These are phyloP conservation scores for Casuarina cunninghamiana DNA, from an alignment of 306 rosid genomes.

Conservation along the genomic window DNA sequence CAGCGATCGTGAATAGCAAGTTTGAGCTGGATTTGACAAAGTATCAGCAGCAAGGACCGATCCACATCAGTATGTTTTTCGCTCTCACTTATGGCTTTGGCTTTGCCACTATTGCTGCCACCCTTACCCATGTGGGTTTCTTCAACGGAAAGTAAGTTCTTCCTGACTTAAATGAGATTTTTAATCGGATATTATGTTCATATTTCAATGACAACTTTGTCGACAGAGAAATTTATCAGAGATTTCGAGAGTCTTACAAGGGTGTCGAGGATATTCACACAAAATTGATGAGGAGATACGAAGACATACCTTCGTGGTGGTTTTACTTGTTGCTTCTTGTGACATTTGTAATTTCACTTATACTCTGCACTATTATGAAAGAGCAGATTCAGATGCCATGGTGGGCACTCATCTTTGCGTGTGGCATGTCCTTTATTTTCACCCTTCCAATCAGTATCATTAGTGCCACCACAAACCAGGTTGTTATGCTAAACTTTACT, in stretches of 20 bases:
- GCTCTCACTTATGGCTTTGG: slow-evolving; percentile 75
- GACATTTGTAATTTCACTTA: slow-evolving; percentile 55
- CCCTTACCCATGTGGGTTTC: slow-evolving; percentile 66
- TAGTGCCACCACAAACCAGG: neutral
- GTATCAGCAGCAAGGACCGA: slow-evolving; percentile 62
- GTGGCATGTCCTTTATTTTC: neutral
- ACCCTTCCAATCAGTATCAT: slow-evolving; percentile 1
- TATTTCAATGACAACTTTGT: slow-evolving; percentile 9
- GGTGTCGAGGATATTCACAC: slow-evolving; percentile 78
- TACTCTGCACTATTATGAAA: slow-evolving; percentile 59
- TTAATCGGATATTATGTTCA: neutral
- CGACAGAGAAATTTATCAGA: slow-evolving; percentile 72
- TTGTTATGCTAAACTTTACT: slow-evolving; percentile 50
- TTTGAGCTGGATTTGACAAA: slow-evolving; percentile 49
- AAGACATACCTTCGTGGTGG: slow-evolving; percentile 91
- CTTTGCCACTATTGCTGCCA: slow-evolving; percentile 74
- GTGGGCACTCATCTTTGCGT: neutral
- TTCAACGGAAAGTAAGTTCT: slow-evolving; percentile 70
- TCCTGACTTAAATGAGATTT: too few species aligned
- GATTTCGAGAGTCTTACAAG: slow-evolving; percentile 52
- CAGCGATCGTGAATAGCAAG: slow-evolving; percentile 61
- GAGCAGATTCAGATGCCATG: slow-evolving; percentile 74
- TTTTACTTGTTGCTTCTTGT: slow-evolving; percentile 50
- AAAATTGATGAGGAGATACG: slow-evolving; percentile 66
- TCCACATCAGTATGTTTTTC: slow-evolving; percentile 64